A percentile compares a stretch with the other conserved stretches of the same genome.
Evolutionary conservation across 495 filamentous ascomycete species (phyloP).

Genomic region (Penicillium subrubescens): DNA sequence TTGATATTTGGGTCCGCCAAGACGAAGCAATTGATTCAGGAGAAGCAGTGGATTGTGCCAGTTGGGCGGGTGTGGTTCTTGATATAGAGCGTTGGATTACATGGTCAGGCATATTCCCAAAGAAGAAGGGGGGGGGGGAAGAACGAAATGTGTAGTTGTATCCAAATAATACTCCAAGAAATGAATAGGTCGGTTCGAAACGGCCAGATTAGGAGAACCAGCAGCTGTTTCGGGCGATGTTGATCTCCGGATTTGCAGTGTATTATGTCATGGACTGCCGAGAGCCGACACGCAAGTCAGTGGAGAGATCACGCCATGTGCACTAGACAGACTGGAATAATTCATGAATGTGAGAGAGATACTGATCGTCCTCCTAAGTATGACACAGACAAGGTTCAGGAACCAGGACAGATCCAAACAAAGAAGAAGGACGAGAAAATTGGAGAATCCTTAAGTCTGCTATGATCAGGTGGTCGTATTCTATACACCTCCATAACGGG

Average conservation of each 20-base stretch:
- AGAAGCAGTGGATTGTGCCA: conserved; percentile 6
- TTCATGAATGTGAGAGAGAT: background rate
- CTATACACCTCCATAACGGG: background rate
- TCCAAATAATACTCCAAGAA: background rate
- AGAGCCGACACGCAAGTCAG: conserved; percentile 20
- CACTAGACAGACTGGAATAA: background rate
- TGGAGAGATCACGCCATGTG: conserved; percentile 21
- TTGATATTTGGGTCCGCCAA: conserved; percentile 11
- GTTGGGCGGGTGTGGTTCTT: conserved; percentile 7
- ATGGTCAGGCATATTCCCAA: conserved; percentile 18
- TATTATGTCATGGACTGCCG: conserved; percentile 31
- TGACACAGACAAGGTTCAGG: background rate
- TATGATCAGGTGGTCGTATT: background rate
- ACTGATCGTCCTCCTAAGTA: background rate
- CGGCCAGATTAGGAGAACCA: background rate
- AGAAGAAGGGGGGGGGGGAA: background rate
- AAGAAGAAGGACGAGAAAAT: background rate
- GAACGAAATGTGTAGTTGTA: background rate
- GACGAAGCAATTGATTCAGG: conserved; percentile 16
- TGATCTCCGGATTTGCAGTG: conserved; percentile 21
- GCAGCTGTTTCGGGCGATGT: conserved; percentile 13
- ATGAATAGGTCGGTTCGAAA: background rate
- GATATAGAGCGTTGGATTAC: conserved; percentile 16
- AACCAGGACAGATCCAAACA: background rate
- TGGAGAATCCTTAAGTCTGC: background rate